Conservation (phyloP, 2,329 filamentous ascomycete species). For the Hymenoscyphus albidus region DNA sequence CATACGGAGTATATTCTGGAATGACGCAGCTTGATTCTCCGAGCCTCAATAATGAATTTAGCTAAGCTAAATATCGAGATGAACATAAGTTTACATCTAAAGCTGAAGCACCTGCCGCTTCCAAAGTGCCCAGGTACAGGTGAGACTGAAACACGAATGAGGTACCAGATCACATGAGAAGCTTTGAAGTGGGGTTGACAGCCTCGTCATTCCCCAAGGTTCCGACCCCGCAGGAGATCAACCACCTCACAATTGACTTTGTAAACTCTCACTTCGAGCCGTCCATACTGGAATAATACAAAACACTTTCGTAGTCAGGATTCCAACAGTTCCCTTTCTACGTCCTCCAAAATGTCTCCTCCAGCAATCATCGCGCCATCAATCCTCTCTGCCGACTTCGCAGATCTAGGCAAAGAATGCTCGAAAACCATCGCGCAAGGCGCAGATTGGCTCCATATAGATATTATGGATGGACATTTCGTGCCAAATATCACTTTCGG, state of each 20-base stretch:
- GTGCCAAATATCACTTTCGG: slow-evolving; percentile 98
- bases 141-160: neutral
- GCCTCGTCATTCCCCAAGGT: neutral
- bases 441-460: slow-evolving; percentile 69
- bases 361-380: slow-evolving; percentile 94
- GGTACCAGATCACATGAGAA: neutral
- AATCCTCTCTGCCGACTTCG: slow-evolving; percentile 97
- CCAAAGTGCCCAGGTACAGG: no score
- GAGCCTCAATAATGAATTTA: no score
- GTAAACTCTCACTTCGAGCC: neutral
- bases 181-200: neutral
- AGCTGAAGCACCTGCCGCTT: no score
- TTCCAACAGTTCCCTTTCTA: neutral
- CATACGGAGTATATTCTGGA: no score
- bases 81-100: no score
- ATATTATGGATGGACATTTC: slow-evolving; percentile 99
- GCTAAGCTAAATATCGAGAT: no score
- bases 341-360: slow-evolving; percentile 64
- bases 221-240: neutral
- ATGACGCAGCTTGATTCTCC: no score
- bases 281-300: neutral
- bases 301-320: neutral
- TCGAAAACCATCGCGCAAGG: slow-evolving; percentile 78
- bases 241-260: neutral
- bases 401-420: slow-evolving; percentile 80